Base-by-base conservation (phyloP, 441 rosid species). In the Sinapis alba region DNA sequence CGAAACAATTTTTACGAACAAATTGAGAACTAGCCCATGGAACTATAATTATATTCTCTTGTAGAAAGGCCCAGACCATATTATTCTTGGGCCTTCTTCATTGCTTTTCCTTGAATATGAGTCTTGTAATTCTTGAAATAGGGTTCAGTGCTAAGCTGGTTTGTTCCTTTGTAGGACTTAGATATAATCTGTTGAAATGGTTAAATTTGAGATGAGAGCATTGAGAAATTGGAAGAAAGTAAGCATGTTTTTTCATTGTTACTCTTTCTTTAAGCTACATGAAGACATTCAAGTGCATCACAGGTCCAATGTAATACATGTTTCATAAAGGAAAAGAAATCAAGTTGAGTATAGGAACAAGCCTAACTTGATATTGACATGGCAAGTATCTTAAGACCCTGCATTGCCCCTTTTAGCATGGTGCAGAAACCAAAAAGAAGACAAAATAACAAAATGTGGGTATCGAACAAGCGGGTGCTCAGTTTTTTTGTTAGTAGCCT, bases 111-210 rank as follows among this genome's bases (percentile, higher is more conserved):
- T 81, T 15, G 68, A 65, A 73, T 34, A 36, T 77, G 83, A 61
- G 38, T 73, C 54, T 32, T 79, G 66, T 78, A 78, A 84, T 78
- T 82, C 79, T 74, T 83, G 72, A 62, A 68, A 84, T 82, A 79
- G 87, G 76, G 77, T 79, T 68, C 66, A 70, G 78, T 86, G 91
- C 86, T 84, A 84, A 86, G 84, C 79, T 41, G 50, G 0, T 81
- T 62, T 24, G 58, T 59, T 26, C 24, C 5, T 56, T 21, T 67
- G 62, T 77, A 78, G 71, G 75, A 13, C 63, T 62, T 78, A 20
- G 26, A 23, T 68, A 68, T 21, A 41, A 62, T 66, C 28, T 54
- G 69, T 21, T 67, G 71, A 30, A 32, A 54, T 68, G 65, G 69
- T 72, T 18, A 18, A 63, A 8, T 51, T 30, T 54, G 43, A 68